Evolutionary conservation across 805 yeast genomes (phyloP), one percentile per base, ranked within the genome.

Genomic region (Tetrapisispora namnaoensis): DNA sequence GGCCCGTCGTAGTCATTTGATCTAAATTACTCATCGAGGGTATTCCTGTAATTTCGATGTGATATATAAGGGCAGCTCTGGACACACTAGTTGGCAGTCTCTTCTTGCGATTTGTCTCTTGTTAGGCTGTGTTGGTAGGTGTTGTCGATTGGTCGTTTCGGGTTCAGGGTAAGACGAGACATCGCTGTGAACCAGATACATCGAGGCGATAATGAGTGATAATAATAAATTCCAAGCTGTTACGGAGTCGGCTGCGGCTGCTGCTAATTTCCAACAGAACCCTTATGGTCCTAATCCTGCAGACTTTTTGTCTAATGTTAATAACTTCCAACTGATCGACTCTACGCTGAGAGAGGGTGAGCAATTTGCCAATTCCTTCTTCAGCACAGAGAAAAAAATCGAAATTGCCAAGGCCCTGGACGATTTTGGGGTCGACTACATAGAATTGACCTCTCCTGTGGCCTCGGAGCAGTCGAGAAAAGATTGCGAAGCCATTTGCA

Each of bases 401-500:
- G 95, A 90, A 70, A 91, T 91, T 56, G 99, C 99, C 57, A 89
- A 80, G 73, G 98, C 98, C 4, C 74, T 91, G 50, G 97, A 91
- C 69, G 98, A 91, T 61, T 91, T 91, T 64, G 99, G 99, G 59
- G 99, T 89, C 42, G 99, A 91, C 72, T 91, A 93, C 73, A 93
- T 91, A 55, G 99, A 91, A 73, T 76, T 91, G 67, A 91, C 99
- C n/a, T 89, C 97, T 4, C 99, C 99, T 13, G 97, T 95, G 50
- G 98, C 99, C 37, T 82, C 93, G 49, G 98, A 91, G 69, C 98
- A 91, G 74, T 80, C 90, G 49, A 79, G 95, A 66, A 71, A 66
- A 52, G 99, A 91, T 70, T 91, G 98, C 75, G 98, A 93, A 75
- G 97, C 98, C 51, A 91, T 91, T 59, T 93, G 98, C 77, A 93